These are phyloP conservation scores for Coprinopsis marcescibilis DNA, from an alignment of 768 basidiomycete genomes.

Conservation along the genomic window DNA sequence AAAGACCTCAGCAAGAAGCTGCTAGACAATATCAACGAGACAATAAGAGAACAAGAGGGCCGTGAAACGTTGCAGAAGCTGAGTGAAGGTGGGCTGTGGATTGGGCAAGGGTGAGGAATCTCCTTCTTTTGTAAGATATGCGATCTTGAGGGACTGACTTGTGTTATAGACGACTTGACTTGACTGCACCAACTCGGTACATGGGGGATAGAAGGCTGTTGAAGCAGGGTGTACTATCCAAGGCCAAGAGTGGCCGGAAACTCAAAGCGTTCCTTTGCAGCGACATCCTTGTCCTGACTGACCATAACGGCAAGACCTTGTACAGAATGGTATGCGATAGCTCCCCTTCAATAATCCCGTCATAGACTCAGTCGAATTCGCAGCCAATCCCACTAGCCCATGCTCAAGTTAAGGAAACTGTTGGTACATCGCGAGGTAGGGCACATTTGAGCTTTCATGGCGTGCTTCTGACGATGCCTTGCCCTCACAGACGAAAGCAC, in stretches of 20 bases:
- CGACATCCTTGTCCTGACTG: slow-evolving; percentile 84
- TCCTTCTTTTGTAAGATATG: background rate
- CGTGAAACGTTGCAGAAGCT: slow-evolving; percentile 67
- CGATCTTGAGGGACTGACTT: background rate
- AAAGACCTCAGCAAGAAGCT: slow-evolving; percentile 66
- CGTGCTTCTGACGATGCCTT: background rate
- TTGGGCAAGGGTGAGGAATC: slow-evolving; percentile 68
- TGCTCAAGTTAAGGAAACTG: slow-evolving; percentile 48
- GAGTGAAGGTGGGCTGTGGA: slow-evolving; percentile 71
- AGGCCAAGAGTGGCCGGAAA: slow-evolving; percentile 80
- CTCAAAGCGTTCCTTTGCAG: slow-evolving; percentile 78
- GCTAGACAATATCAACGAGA: slow-evolving; percentile 80
- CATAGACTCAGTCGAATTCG: background rate
- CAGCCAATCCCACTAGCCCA: slow-evolving; percentile 76
- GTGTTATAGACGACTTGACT: slow-evolving; percentile 62
- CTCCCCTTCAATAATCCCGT: background rate
- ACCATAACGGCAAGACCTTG: slow-evolving; percentile 58
- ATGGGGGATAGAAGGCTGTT: slow-evolving; percentile 78
- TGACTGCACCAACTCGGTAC: slow-evolving; percentile 84
- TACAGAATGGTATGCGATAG: slow-evolving; percentile 70
- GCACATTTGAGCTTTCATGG: background rate
- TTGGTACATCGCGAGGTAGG: slow-evolving; percentile 45
- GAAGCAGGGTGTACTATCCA: slow-evolving; percentile 71
- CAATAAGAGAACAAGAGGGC: slow-evolving; percentile 80
- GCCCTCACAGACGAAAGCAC: slow-evolving; percentile 57